Evolutionary conservation across 192 early-diverging fungal genomes (phyloP).

Genomic region (Coemansia nantahalensis): DNA sequence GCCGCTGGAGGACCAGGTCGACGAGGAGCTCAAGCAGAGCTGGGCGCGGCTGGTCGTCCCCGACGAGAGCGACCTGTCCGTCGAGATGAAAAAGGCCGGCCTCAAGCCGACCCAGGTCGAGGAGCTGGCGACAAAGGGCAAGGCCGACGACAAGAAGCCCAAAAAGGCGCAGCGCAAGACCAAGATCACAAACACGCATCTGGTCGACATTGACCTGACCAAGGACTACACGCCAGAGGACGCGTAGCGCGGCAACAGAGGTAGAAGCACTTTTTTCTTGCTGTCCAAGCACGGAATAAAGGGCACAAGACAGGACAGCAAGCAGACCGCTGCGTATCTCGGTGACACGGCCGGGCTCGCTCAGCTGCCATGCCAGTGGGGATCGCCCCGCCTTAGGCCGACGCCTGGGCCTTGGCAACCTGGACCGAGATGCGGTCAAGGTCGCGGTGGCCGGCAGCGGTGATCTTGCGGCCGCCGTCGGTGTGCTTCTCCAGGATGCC

Average conservation of each 20-base stretch:
- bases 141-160: constrained; percentile 60
- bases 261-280: no score
- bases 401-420: constrained; percentile 57
- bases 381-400: constrained; percentile 21
- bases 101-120: constrained; percentile 73
- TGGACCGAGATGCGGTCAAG: constrained; percentile 93
- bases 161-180: constrained; percentile 63
- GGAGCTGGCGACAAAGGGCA: constrained; percentile 47
- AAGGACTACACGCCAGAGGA: constrained; percentile 60
- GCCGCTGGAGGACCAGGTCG: constrained; percentile 16
- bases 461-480: constrained; percentile 92
- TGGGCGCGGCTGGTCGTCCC: constrained; percentile 70
- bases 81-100: constrained; percentile 64
- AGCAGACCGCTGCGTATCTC: no score
- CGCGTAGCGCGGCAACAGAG: constrained; percentile 1
- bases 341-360: no score
- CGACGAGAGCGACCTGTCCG: constrained; percentile 68
- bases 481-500: constrained; percentile 92
- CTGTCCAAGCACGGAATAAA: no score
- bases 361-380: neutral
- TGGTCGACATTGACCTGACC: constrained; percentile 69
- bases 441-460: constrained; percentile 96
- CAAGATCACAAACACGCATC: constrained; percentile 79
- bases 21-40: constrained; percentile 66
- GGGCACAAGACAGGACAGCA: no score